Conservation (phyloP, 2,329 filamentous ascomycete genomes). For the Colletotrichum aenigma region DNA sequence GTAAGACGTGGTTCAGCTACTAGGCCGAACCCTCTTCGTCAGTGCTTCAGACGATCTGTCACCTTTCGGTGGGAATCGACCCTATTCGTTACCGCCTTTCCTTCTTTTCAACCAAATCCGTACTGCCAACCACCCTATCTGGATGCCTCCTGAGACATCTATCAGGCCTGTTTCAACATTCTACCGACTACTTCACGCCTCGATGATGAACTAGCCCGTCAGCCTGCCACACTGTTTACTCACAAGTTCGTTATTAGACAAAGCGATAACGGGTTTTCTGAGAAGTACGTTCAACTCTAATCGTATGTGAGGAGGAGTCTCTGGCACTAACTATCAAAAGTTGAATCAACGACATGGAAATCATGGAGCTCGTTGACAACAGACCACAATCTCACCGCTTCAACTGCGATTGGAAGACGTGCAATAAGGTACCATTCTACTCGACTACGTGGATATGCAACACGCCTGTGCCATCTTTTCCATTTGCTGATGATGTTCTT, state of each 20-base stretch:
- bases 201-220: background rate
- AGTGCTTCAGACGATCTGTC: background rate
- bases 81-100: background rate
- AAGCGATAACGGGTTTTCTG: background rate
- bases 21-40: background rate
- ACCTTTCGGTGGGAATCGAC: background rate
- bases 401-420: slow-evolving; percentile 66
- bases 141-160: background rate
- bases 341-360: slow-evolving; percentile 54
- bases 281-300: background rate
- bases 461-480: background rate
- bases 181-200: background rate
- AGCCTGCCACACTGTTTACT: background rate
- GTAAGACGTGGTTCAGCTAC: background rate
- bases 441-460: background rate
- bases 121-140: background rate
- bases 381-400: slow-evolving; percentile 67
- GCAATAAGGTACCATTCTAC: slow-evolving; percentile 55
- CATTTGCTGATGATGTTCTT: slow-evolving; percentile 13
- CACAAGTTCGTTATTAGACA: background rate
- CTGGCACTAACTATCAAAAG: background rate
- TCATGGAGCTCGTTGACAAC: slow-evolving; percentile 68
- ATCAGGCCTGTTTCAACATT: background rate
- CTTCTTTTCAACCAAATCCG: background rate
- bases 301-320: background rate